Base-by-base conservation (phyloP, 2,329 filamentous ascomycete species). In the Acephala macrosclerotiorum region DNA sequence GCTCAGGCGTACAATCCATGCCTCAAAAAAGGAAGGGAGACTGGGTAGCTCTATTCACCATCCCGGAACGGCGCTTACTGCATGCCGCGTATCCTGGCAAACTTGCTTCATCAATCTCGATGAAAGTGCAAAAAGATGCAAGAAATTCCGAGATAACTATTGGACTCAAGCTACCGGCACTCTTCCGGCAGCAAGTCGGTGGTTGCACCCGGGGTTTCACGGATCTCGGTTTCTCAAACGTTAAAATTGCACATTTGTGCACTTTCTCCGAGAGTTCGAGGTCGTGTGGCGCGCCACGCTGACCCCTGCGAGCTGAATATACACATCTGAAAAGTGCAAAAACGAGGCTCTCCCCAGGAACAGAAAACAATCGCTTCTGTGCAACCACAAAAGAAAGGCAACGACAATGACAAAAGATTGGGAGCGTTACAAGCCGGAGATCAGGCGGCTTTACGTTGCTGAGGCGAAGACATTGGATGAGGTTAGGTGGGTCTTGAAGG, bases 321-420 rank as follows among this genome's bases (percentile, higher is more conserved):
- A 33, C 25, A 22, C 53, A 38, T 57, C 33, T 36, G 11, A 35
- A 25, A 35, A 36, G 29, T 40, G 29, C 55, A 40, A 57, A 57
- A 57, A 35, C 25, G n/a, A 33, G 35, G 25, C 2, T 26, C 20
- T 33, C n/a, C 29, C 16, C 29, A 12, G 5, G 36, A 18, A 5
- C 14, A 22, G 18, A 3, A 33, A 18, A 1, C 1, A 4, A 22
- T 33, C 33, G 11, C 7, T 16, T n/a, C 51, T 14, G 11, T 3
- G 6, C 12, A 6, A 18, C 26, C 51, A 12, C 8, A 33, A n/a
- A 33, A 56, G 25, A 22, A 56, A n/a, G 22, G 26, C 51, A 22
- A 49, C 49, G 45, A 65, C 22, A 2, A 70, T 69, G 68, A 61
- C 67, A 38, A 69, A 66, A 59, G 62, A 71, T 26, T 71, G 69